phyloP scores from a whole-genome alignment of 768 basidiomycete species.

The Atractiella rhizophila region DNA sequence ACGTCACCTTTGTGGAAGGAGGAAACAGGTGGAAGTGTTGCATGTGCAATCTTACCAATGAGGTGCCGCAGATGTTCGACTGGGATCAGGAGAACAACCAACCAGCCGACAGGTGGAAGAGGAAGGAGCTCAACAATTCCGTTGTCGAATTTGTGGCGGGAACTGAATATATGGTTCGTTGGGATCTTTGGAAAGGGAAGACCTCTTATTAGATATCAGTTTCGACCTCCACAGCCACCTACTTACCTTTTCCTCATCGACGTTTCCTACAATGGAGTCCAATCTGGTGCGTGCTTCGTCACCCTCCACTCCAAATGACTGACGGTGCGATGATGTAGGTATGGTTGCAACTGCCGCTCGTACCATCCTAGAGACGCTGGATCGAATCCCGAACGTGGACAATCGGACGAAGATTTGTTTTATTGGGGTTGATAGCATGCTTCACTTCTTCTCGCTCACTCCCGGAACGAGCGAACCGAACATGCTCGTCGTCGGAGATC shows the following conservation, averaged over 20 bases:
- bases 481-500: constrained; percentile 93
- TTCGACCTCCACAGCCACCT: constrained; percentile 86
- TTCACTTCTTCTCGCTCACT: constrained; percentile 91
- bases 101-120: constrained; percentile 81
- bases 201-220: constrained; percentile 6
- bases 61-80: constrained; percentile 92
- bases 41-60: constrained; percentile 95
- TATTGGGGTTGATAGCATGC: constrained; percentile 66
- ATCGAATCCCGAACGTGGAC: constrained; percentile 85
- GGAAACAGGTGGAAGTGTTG: constrained; percentile 98
- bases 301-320: too few relatives aligned
- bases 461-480: constrained; percentile 37
- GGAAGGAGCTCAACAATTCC: constrained; percentile 74
- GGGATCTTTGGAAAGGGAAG: background rate
- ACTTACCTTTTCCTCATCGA: constrained; percentile 95
- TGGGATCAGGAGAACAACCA: constrained; percentile 88
- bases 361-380: constrained; percentile 81
- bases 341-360: constrained; percentile 98
- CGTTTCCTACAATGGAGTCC: constrained; percentile 71
- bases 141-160: constrained; percentile 95
- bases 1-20: constrained; percentile 90
- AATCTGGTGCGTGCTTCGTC: constrained; percentile 36
- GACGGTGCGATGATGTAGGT: constrained; percentile 26
- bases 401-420: constrained; percentile 74
- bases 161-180: constrained; percentile 81